phyloP scores from a whole-genome alignment of 805 yeast genomes.

The Starmerella vitae region DNA sequence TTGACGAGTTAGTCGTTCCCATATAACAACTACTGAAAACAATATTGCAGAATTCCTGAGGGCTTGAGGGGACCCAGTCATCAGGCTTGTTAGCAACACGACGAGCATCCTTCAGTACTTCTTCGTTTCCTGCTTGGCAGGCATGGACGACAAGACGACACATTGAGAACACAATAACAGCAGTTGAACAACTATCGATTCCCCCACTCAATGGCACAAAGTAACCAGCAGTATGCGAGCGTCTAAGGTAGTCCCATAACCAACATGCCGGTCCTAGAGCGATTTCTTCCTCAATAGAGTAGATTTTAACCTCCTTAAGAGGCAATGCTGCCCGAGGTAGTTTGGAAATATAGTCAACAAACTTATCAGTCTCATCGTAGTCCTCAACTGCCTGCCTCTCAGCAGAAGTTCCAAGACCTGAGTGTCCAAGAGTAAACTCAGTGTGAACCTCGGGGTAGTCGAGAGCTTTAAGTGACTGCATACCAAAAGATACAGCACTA shows the following conservation, averaged over 20 bases:
- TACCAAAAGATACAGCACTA: slow-evolving; percentile 53
- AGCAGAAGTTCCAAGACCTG: not conserved
- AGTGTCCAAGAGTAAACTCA: slow-evolving; percentile 1
- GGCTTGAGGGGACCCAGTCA: slow-evolving; percentile 54
- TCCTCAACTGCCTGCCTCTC: not conserved
- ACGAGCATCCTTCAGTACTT: slow-evolving; percentile 67
- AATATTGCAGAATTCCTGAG: slow-evolving; percentile 60
- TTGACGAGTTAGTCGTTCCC: slow-evolving; percentile 91
- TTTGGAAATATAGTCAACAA: slow-evolving; percentile 1
- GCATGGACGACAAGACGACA: slow-evolving; percentile 69
- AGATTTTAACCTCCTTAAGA: slow-evolving; percentile 44
- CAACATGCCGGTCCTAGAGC: slow-evolving; percentile 98
- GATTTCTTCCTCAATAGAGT: slow-evolving; percentile 86
- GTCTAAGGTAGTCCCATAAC: slow-evolving; percentile 94
- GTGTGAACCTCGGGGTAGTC: slow-evolving; percentile 20
- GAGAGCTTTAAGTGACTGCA: slow-evolving; percentile 37
- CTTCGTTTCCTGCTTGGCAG: slow-evolving; percentile 41
- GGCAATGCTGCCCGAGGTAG: slow-evolving; percentile 37
- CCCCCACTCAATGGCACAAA: slow-evolving; percentile 95
- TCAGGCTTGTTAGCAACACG: slow-evolving; percentile 42
- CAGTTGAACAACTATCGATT: slow-evolving; percentile 95
- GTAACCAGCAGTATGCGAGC: slow-evolving; percentile 82
- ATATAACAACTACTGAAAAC: slow-evolving; percentile 84
- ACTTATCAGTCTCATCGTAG: slow-evolving; percentile 5
- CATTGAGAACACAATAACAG: slow-evolving; percentile 89